Evolutionary conservation across 805 yeast species (phyloP).

Genomic region (Kodamaea fukazawae): DNA sequence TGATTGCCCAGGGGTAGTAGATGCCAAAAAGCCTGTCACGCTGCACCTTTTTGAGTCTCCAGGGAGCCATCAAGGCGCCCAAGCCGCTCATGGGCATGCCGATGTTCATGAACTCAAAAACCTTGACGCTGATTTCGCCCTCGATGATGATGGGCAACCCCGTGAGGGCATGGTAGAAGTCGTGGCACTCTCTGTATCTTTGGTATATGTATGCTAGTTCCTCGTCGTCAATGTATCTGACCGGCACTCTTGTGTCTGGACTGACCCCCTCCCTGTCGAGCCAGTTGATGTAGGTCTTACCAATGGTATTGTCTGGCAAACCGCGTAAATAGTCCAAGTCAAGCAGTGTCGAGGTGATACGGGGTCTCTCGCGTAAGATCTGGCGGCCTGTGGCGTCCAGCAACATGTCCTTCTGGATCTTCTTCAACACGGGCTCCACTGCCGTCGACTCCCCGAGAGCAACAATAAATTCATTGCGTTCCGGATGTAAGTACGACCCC

Average conservation of each 20-base stretch:
- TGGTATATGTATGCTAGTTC: slow-evolving; percentile 91
- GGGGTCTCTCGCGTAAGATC: slow-evolving; percentile 74
- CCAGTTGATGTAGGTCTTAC: slow-evolving; percentile 79
- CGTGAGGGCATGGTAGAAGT: slow-evolving; percentile 89
- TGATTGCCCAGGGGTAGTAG: slow-evolving; percentile 86
- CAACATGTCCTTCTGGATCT: slow-evolving; percentile 71
- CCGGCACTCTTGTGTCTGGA: slow-evolving; percentile 91
- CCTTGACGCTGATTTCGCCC: slow-evolving; percentile 94
- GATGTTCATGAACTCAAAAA: slow-evolving; percentile 86
- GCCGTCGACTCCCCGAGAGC: slow-evolving; percentile 92
- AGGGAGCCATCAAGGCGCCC: slow-evolving; percentile 88
- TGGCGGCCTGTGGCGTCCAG: slow-evolving; percentile 71
- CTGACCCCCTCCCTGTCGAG: slow-evolving; percentile 82
- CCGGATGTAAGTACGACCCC: slow-evolving; percentile 77
- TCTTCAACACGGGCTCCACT: slow-evolving; percentile 58
- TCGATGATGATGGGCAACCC: slow-evolving; percentile 89
- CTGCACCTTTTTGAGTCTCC: slow-evolving; percentile 63
- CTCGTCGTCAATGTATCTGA: slow-evolving; percentile 81
- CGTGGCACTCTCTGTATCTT: slow-evolving; percentile 94
- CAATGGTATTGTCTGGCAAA: slow-evolving; percentile 70
- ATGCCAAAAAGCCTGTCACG: slow-evolving; percentile 60
- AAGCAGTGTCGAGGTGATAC: slow-evolving; percentile 72
- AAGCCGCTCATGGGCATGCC: slow-evolving; percentile 95
- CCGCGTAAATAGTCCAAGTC: slow-evolving; percentile 57
- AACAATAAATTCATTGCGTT: slow-evolving; percentile 69